These are phyloP conservation scores for Brettanomyces naardenensis DNA, from an alignment of 805 yeast species.

Conservation along the genomic window DNA sequence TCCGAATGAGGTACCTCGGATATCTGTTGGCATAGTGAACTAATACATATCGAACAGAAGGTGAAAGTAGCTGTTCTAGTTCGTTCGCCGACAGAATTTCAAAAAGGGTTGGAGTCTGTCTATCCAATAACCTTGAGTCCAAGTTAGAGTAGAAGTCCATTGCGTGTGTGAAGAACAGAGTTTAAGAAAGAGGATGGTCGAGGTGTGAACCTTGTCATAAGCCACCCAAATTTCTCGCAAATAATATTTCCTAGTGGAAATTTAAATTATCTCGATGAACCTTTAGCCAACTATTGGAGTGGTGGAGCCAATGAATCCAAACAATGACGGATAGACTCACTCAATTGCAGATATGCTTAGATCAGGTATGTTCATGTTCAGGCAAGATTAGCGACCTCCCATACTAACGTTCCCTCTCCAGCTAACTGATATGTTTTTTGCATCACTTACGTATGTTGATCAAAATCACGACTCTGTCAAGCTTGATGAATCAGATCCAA, in stretches of 20 bases:
- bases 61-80: constrained; percentile 67
- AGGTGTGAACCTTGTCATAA: too few species aligned
- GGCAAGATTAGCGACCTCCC: too few species aligned
- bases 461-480: constrained; percentile 60
- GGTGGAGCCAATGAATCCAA: too few species aligned
- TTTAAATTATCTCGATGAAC: background rate
- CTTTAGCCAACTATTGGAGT: too few species aligned
- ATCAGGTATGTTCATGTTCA: constrained; percentile 46
- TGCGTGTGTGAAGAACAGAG: background rate
- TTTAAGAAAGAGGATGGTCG: background rate
- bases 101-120: constrained; percentile 77
- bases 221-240: too few species aligned
- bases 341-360: constrained; percentile 83
- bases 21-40: constrained; percentile 74
- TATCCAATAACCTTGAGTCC: constrained; percentile 68
- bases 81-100: constrained; percentile 81
- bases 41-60: constrained; percentile 71
- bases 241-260: too few species aligned
- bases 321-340: constrained; percentile 80
- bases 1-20: constrained; percentile 57
- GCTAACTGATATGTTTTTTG: constrained; percentile 70
- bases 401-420: constrained; percentile 11
- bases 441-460: constrained; percentile 73
- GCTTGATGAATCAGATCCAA: constrained; percentile 39
- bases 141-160: constrained; percentile 80